Base-by-base conservation (phyloP, 495 filamentous ascomycete species). In the Melanomma pulvis-pyrius region DNA sequence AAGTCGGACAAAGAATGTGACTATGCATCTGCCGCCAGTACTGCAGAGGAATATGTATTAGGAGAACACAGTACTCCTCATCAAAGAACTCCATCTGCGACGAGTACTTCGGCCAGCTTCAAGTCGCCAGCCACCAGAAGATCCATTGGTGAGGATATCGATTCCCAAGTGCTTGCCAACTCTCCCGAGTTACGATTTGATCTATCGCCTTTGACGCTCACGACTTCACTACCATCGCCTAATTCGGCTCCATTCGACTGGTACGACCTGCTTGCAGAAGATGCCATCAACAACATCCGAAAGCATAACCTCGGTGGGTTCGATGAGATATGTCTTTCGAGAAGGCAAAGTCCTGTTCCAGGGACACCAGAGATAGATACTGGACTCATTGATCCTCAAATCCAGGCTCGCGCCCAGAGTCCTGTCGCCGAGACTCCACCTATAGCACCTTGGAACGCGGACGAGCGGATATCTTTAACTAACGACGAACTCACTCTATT, bases 191-290 rank as follows among this genome's bases (percentile, higher is more conserved):
- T 61, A 13, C 47, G 55, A 12, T 65, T 65, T 29, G 62, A 65
- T 26, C 28, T 65, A 30, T 65, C 62, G 54, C 62, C 62, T 26
- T 41, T 59, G 17, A 59, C 62, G 9, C 15, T 65, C 32, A 41
- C 52, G 11, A 46, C 52, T 21, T 65, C 62, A 9, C n/a, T 65
- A 3, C 62, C 53, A 8, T 65, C 62, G 29, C 62, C 62, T 24
- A 65, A 65, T 36, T 58, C 52, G 7, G 62, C 62, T 11, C 62
- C 62, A 26, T 59, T 65, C 46, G 62, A 65, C 29, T 65, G 62
- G 62, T 65, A 64, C 32, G 61, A 64, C 21, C 52, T 64, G 2
- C 30, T 64, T 25, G 61, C 61, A 11, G 61, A 64, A 25, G 61
- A 64, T 46, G 61, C 62, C 2, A 59, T 65, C 54, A 65, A 49